Percentiles rank a stretch among this genome's conserved stretches.
phyloP scores from a whole-genome alignment of 164 flowering plant genomes.

The Vitis amurensis region DNA sequence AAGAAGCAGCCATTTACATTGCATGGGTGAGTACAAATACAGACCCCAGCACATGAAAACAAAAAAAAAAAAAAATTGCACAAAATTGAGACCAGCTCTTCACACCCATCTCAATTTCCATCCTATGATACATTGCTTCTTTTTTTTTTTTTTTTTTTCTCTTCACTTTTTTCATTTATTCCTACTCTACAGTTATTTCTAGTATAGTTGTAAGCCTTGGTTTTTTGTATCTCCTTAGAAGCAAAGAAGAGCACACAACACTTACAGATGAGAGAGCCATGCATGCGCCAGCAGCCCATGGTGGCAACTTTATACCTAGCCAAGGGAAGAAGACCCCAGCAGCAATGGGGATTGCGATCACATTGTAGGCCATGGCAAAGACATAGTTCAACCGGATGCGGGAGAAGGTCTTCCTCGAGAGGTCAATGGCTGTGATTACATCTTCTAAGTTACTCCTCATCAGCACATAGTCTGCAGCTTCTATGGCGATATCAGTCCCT shows the following conservation, averaged over 20 bases:
- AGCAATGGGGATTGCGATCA: conserved; percentile 88
- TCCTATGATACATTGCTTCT: neutral
- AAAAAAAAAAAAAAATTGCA: neutral
- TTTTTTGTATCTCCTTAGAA: conserved; percentile 77
- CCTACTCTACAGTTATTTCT: conserved; percentile 81
- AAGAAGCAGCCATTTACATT: no score
- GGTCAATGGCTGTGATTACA: conserved; percentile 92
- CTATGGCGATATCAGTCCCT: conserved; percentile 98
- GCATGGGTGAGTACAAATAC: no score
- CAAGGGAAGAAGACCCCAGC: conserved; percentile 85
- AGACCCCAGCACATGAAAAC: neutral
- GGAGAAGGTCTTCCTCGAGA: conserved; percentile 83
- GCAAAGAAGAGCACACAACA: conserved; percentile 97
- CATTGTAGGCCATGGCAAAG: conserved; percentile 94
- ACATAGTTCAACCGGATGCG: conserved; percentile 79
- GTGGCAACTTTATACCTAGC: conserved; percentile 66
- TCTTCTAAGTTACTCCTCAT: conserved; percentile 95
- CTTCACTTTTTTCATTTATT: neutral
- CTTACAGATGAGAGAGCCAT: conserved; percentile 97
- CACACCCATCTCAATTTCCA: neutral
- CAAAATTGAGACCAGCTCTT: no score
- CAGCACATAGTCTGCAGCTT: conserved; percentile 94
- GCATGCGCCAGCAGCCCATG: conserved; percentile 98
- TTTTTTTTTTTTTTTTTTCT: neutral
- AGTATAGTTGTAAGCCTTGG: conserved; percentile 89